Conservation (phyloP, 371 early-diverging fungal species). For the Mucor circinelloides region DNA sequence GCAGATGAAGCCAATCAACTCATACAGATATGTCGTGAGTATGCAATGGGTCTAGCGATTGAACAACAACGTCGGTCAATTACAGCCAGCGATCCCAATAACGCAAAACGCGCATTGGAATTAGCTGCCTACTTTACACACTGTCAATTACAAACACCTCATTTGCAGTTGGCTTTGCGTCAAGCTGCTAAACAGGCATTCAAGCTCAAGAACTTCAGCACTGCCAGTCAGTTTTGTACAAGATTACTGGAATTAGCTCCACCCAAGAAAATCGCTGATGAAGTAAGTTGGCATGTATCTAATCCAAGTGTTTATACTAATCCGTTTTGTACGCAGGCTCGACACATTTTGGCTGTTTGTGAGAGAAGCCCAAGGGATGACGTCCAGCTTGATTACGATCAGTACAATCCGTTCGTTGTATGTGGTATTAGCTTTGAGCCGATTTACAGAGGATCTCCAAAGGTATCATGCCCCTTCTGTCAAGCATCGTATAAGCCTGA, state of each 20-base stretch:
- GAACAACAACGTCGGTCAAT: neutral
- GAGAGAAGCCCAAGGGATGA: slow-evolving; percentile 82
- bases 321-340: neutral
- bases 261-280: neutral
- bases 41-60: neutral
- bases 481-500: slow-evolving; percentile 82
- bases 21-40: neutral
- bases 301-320: neutral
- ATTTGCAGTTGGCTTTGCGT: neutral
- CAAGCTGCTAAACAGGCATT: neutral
- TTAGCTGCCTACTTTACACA: neutral
- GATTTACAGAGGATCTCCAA: slow-evolving; percentile 82
- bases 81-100: neutral
- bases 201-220: neutral
- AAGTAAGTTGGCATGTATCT: neutral
- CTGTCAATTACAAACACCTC: neutral
- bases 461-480: slow-evolving; percentile 85
- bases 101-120: neutral
- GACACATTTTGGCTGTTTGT: slow-evolving; percentile 48
- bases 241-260: neutral
- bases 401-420: slow-evolving; percentile 88
- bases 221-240: neutral
- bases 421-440: slow-evolving; percentile 83
- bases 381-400: slow-evolving; percentile 84
- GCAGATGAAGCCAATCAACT: neutral